Base-by-base conservation (phyloP, 148 eudicot species). In the Drosera capensis region DNA sequence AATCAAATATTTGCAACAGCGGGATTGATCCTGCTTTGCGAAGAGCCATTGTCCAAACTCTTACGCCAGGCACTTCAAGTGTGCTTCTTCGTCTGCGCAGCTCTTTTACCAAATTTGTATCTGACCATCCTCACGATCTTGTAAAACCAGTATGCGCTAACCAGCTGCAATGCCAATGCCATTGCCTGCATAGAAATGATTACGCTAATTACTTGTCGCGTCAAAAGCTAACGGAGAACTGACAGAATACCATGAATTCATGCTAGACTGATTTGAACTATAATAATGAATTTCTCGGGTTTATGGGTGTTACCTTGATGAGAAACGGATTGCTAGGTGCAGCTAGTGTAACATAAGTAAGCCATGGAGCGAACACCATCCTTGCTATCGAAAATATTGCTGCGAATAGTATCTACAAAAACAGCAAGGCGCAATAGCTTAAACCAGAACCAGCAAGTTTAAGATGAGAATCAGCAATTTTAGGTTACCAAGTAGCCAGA, bases 91-190 rank as follows among this genome's bases (percentile, higher is more conserved):
- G 51, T n/a, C n/a, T n/a, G 14, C 9, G 63, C 15, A 4, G 62
- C 34, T 65, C 84, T 68, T 49, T 53, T 80, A 14, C 30, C 51
- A 15, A 88, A 45, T 44, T 88, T 88, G 61, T 75, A 64, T 25
- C 54, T 65, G 48, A 84, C 71, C 97, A 88, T 88, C 40, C 70
- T 64, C 16, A 62, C 68, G 43, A 88, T 84, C 68, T 78, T 88
- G 79, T 72, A 88, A 67, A 88, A 75, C 97, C 94, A 88, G 68
- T 72, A 88, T 39, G 77, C 71, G 49, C 92, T 80, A 22, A 88
- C 93, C n/a, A 88, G 72, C 64, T 83, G 95, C 52, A 88, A 62
- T 41, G 95, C 92, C 38, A 65, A 34, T n/a, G 87, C 87, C 87
- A 75, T 84, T 36, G 80, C 81, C 97, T 88, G 73, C 14, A 48